Evolutionary conservation across 176 grass and related monocot genomes (phyloP).

Genomic region (Canna indica): DNA sequence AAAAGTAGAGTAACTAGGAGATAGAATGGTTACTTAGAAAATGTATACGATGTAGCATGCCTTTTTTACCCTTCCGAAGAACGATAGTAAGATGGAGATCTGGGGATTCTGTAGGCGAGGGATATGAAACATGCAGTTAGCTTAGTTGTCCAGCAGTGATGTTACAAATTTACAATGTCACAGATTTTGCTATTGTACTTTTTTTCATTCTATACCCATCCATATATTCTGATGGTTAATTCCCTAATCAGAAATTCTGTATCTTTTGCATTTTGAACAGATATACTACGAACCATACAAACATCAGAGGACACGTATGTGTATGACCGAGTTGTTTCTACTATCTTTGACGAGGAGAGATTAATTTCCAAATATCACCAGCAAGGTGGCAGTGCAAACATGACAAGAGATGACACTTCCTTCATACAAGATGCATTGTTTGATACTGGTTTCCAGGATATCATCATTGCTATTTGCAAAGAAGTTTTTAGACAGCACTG

Average conservation of each 20-base stretch:
- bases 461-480: slow-evolving; percentile 74
- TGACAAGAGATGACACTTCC: slow-evolving; percentile 32
- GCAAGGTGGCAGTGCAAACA: slow-evolving; percentile 44
- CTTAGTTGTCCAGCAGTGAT: no score
- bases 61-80: no score
- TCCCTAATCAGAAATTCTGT: neutral
- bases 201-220: neutral
- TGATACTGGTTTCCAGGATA: slow-evolving; percentile 69
- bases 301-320: slow-evolving; percentile 83
- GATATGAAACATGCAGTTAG: no score
- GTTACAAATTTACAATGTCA: no score
- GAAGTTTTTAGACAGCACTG: slow-evolving; percentile 90
- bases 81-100: no score
- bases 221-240: neutral
- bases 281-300: slow-evolving; percentile 93
- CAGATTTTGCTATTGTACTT: neutral
- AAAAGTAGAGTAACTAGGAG: no score
- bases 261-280: slow-evolving; percentile 39
- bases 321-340: slow-evolving; percentile 83
- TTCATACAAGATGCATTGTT: slow-evolving; percentile 20
- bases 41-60: no score
- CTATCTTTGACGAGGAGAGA: slow-evolving; percentile 78
- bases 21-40: no score
- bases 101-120: no score
- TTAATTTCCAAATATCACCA: slow-evolving; percentile 50